Conservation (phyloP, 1,139 yeast genomes). For the Scheffersomyces insectosa region DNA sequence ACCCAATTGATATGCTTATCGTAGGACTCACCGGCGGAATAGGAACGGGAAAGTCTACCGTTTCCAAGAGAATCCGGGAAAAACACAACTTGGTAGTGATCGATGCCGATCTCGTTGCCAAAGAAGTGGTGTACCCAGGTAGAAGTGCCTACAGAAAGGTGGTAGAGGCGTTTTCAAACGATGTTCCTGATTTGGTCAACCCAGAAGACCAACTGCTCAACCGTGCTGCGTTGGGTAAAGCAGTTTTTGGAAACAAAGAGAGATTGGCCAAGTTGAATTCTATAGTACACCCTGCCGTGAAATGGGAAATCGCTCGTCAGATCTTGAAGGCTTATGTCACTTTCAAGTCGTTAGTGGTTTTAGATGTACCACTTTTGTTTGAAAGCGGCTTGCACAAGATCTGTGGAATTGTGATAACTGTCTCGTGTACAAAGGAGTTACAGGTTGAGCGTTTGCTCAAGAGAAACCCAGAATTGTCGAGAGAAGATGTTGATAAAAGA, state of each 20-base stretch:
- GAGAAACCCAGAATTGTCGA: conserved; percentile 68
- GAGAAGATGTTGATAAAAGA: conserved; percentile 69
- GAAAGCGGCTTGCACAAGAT: conserved; percentile 71
- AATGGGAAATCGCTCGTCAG: conserved; percentile 62
- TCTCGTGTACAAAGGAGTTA: conserved; percentile 54
- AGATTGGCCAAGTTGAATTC: conserved; percentile 61
- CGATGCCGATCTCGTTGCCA: conserved; percentile 90
- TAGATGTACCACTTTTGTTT: conserved; percentile 89
- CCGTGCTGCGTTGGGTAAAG: conserved; percentile 72
- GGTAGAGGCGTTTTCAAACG: conserved; percentile 55
- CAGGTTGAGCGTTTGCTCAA: conserved; percentile 64
- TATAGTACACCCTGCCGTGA: conserved; percentile 89
- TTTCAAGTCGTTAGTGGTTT: conserved; percentile 56
- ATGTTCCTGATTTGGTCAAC: conserved; percentile 55
- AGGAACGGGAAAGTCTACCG: conserved; percentile 94
- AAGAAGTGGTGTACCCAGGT: conserved; percentile 83
- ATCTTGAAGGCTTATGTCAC: conserved; percentile 56
- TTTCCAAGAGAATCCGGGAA: conserved; percentile 57
- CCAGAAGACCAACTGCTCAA: conserved; percentile 54
- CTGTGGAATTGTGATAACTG: conserved; percentile 74
- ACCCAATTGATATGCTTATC: conserved; percentile 58
- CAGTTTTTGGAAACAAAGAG: conserved; percentile 69
- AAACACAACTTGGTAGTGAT: conserved; percentile 59
- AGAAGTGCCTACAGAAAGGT: conserved; percentile 67
- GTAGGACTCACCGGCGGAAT: conserved; percentile 96